Evolutionary conservation across 345 rosid genomes (phyloP).

Genomic region (Clarkia xantiana): DNA sequence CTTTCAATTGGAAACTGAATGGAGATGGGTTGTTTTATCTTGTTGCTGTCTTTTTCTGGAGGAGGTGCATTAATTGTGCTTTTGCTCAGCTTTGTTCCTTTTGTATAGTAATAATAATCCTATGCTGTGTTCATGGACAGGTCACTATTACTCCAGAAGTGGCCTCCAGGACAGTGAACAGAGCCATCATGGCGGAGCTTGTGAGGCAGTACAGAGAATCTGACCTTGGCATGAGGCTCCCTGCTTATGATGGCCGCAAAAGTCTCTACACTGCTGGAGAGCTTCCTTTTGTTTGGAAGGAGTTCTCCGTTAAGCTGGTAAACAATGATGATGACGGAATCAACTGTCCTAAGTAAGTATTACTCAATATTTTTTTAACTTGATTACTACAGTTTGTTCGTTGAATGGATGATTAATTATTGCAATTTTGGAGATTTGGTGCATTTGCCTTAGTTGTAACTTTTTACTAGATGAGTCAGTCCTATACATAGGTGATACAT

Average conservation of each 20-base stretch:
- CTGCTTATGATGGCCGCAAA: slow-evolving; percentile 97
- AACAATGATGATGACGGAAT: slow-evolving; percentile 69
- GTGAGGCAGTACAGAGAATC: slow-evolving; percentile 78
- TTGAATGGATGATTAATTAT: too few relatives aligned
- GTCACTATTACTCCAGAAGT: slow-evolving; percentile 94
- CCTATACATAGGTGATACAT: too few relatives aligned
- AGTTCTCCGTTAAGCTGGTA: slow-evolving; percentile 63
- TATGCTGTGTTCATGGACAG: slow-evolving; percentile 38
- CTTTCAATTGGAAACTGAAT: slow-evolving; percentile 6
- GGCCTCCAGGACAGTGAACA: slow-evolving; percentile 68
- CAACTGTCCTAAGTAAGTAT: slow-evolving; percentile 69
- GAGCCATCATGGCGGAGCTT: slow-evolving; percentile 90
- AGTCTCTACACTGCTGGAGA: slow-evolving; percentile 94
- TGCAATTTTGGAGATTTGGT: too few relatives aligned
- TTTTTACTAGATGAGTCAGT: too few relatives aligned
- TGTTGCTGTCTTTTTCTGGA: slow-evolving; percentile 6
- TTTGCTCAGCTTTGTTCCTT: slow-evolving; percentile 27
- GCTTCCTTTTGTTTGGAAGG: slow-evolving; percentile 82
- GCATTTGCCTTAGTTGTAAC: too few relatives aligned
- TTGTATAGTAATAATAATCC: slow-evolving; percentile 14
- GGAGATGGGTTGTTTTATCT: slow-evolving; percentile 5
- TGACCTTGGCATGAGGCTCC: slow-evolving; percentile 79
- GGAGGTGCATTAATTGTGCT: slow-evolving; percentile 6
- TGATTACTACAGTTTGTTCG: too few relatives aligned
- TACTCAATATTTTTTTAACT: too few relatives aligned